A percentile compares a stretch with the other conserved stretches of the same genome.
Conservation (phyloP, 306 rosid species). For the Prunus kanzakura region DNA sequence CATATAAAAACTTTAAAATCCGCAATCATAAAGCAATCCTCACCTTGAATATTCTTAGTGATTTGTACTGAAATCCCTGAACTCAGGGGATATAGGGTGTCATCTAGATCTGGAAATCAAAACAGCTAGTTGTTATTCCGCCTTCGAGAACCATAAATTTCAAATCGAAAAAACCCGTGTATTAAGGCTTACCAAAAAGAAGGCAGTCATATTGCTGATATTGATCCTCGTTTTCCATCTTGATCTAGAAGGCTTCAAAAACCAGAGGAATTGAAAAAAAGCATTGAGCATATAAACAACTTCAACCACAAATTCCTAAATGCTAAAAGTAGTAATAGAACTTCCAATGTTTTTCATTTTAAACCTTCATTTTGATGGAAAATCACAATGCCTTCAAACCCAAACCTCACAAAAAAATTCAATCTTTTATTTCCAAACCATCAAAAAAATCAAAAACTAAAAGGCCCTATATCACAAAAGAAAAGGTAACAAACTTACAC, state of each 20-base stretch:
- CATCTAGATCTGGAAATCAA: conserved; percentile 73
- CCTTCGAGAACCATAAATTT: neutral
- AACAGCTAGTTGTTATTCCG: neutral
- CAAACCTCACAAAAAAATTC: neutral
- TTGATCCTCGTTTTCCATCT: conserved; percentile 61
- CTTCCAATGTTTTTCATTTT: neutral
- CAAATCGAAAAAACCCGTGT: neutral
- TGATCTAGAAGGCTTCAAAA: conserved; percentile 9
- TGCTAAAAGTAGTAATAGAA: neutral
- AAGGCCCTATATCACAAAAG: neutral
- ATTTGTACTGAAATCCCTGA: conserved; percentile 61
- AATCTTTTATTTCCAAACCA: neutral
- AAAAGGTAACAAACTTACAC: neutral
- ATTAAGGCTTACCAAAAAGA: conserved; percentile 55
- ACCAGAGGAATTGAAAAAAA: neutral
- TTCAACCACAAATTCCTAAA: neutral
- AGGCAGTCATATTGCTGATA: conserved; percentile 63
- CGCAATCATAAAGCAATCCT: neutral
- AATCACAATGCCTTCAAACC: neutral
- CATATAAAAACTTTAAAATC: neutral
- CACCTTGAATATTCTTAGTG: conserved; percentile 68
- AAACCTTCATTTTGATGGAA: neutral
- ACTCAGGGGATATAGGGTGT: conserved; percentile 79
- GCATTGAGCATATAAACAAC: neutral
- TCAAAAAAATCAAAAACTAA: neutral